A percentile compares a stretch with the other conserved stretches of the same genome.
These are phyloP conservation scores for Coemansia sp. DNA, from an alignment of 192 early-diverging fungal species.

Conservation along the genomic window DNA sequence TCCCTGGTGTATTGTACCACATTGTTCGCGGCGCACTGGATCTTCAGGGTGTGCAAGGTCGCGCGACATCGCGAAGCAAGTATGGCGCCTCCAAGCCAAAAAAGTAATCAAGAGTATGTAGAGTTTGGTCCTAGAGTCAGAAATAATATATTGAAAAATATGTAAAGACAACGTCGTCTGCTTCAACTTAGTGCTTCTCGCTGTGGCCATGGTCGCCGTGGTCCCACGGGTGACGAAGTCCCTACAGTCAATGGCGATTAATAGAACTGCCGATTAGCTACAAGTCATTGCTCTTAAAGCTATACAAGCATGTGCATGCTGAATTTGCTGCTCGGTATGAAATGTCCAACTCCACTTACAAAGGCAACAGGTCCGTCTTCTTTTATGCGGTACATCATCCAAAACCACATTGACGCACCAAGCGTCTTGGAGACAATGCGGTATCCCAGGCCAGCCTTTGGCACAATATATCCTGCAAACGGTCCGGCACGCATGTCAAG, in stretches of 20 bases:
- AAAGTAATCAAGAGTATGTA: conserved; percentile 18
- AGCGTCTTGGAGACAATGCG: conserved; percentile 62
- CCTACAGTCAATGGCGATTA: conserved; percentile 38
- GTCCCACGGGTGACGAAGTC: conserved; percentile 71
- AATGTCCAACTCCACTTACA: conserved; percentile 53
- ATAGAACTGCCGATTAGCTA: neutral
- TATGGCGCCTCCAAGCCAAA: conserved; percentile 89
- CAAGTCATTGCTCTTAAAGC: neutral
- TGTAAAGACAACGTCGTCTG: neutral
- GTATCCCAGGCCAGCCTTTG: conserved; percentile 48
- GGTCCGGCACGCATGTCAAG: conserved; percentile 32
- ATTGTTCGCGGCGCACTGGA: conserved; percentile 90
- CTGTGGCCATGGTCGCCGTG: conserved; percentile 60
- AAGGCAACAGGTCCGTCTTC: conserved; percentile 69
- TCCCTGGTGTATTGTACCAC: conserved; percentile 97
- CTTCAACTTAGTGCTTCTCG: conserved; percentile 21
- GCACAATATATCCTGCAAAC: conserved; percentile 43
- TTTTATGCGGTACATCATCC: conserved; percentile 82
- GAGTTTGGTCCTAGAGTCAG: neutral
- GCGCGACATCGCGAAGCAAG: conserved; percentile 82
- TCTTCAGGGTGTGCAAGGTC: conserved; percentile 89
- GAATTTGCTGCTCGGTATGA: neutral
- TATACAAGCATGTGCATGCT: neutral
- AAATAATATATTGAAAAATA: neutral
- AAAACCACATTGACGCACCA: conserved; percentile 79